phyloP scores from a whole-genome alignment of 2,329 filamentous ascomycete genomes.

The Diplodia scrobiculata region DNA sequence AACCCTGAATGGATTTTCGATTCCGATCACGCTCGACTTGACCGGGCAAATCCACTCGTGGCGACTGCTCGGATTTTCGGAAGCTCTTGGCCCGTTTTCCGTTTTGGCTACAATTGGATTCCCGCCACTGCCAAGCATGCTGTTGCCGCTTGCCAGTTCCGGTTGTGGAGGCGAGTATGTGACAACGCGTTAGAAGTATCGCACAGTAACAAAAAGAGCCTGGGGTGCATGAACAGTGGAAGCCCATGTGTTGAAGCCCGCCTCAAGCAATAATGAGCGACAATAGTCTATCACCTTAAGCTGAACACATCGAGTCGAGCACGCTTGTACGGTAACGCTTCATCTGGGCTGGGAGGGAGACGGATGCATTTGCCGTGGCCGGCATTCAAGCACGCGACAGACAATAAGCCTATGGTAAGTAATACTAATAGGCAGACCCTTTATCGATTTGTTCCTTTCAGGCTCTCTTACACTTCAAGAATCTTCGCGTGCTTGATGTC shows the following conservation, averaged over 20 bases:
- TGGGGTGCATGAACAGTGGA: neutral
- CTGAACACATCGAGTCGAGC: neutral
- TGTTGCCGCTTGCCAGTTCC: neutral
- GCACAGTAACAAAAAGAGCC: no score
- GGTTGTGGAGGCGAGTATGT: neutral
- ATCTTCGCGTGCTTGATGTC: conserved; percentile 38
- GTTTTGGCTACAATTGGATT: no score
- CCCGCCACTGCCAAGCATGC: neutral
- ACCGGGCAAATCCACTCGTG: neutral
- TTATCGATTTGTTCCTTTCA: neutral
- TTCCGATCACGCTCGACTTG: neutral
- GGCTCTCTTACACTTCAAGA: conserved; percentile 30
- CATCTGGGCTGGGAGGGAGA: no score
- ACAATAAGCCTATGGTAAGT: no score
- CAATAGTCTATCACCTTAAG: neutral
- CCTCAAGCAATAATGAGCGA: neutral
- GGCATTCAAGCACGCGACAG: no score
- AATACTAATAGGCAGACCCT: no score
- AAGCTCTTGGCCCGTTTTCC: neutral
- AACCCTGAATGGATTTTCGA: conserved; percentile 1
- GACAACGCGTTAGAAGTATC: no score
- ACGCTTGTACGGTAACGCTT: no score
- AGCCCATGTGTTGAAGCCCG: neutral
- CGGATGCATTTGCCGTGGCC: no score
- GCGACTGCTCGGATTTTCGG: neutral